A percentile compares a stretch with the other conserved stretches of the same genome.
Conservation (phyloP, 2,329 filamentous ascomycete species). For the Chlorencoelia australis region DNA sequence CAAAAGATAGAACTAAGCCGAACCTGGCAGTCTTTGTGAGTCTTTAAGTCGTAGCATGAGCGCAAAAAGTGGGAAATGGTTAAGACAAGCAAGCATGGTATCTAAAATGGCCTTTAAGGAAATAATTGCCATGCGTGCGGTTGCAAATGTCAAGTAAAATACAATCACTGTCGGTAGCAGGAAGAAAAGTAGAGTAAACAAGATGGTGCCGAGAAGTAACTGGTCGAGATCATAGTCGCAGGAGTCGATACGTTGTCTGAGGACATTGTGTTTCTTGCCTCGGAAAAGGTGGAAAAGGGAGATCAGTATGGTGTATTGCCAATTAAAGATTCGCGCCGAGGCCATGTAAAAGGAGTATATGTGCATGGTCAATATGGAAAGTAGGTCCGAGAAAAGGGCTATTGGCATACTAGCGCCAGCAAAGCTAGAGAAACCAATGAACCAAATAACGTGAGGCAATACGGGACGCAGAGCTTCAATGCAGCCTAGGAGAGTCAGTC, state of each 20-base stretch:
- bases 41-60: conserved; percentile 95
- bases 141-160: conserved; percentile 93
- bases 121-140: conserved; percentile 91
- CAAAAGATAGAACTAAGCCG: conserved; percentile 15
- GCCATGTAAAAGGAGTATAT: conserved; percentile 98
- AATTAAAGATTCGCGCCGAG: conserved; percentile 93
- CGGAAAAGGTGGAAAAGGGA: conserved; percentile 98
- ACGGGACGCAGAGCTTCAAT: conserved; percentile 68
- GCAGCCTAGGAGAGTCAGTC: conserved; percentile 41
- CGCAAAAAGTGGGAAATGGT: conserved; percentile 95
- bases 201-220: conserved; percentile 86
- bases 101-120: conserved; percentile 84
- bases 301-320: conserved; percentile 93
- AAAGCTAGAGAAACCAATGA: conserved; percentile 91
- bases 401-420: conserved; percentile 96
- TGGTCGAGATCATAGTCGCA: conserved; percentile 99
- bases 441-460: conserved; percentile 78
- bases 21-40: conserved; percentile 75
- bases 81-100: conserved; percentile 83
- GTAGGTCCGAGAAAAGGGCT: conserved; percentile 84
- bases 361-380: conserved; percentile 85
- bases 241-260: conserved; percentile 94
- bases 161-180: conserved; percentile 89
- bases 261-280: conserved; percentile 93
- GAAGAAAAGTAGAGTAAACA: conserved; percentile 94